phyloP scores from a whole-genome alignment of 108 stramenopile genomes.

The Skeletonema menzelii region DNA sequence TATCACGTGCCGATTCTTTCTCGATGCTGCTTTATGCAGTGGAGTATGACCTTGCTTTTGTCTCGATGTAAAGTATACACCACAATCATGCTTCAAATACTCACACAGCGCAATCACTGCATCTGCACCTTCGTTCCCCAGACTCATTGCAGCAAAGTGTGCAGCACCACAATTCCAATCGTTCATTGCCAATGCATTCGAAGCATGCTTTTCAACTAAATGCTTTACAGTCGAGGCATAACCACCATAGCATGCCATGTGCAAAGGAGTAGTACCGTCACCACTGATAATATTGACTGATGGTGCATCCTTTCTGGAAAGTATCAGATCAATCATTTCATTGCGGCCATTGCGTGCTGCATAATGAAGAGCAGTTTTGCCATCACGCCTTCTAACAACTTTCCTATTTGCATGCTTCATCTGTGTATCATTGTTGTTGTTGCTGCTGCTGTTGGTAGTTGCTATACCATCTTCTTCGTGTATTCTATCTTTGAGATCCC shows the following conservation, averaged over 20 bases:
- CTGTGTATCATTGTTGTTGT: neutral
- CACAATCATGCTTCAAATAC: constrained; percentile 43
- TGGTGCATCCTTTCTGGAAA: constrained; percentile 29
- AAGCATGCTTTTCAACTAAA: constrained; percentile 45
- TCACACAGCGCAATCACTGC: constrained; percentile 51
- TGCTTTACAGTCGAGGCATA: constrained; percentile 56
- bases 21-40: constrained; percentile 83
- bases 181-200: constrained; percentile 46
- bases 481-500: constrained; percentile 40
- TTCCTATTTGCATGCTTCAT: constrained; percentile 14
- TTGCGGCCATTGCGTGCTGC: constrained; percentile 84
- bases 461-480: neutral
- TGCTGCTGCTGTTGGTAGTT: neutral
- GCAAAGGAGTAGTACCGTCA: constrained; percentile 86
- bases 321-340: constrained; percentile 43
- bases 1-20: constrained; percentile 56
- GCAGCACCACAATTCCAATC: constrained; percentile 71
- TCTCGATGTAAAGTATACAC: constrained; percentile 45
- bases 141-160: constrained; percentile 82
- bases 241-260: constrained; percentile 84
- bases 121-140: constrained; percentile 34
- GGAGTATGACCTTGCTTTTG: constrained; percentile 81
- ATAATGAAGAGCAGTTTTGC: constrained; percentile 86
- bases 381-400: constrained; percentile 69
- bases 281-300: constrained; percentile 51